phyloP scores from a whole-genome alignment of 768 basidiomycete genomes.

The Hericium coralloides region DNA sequence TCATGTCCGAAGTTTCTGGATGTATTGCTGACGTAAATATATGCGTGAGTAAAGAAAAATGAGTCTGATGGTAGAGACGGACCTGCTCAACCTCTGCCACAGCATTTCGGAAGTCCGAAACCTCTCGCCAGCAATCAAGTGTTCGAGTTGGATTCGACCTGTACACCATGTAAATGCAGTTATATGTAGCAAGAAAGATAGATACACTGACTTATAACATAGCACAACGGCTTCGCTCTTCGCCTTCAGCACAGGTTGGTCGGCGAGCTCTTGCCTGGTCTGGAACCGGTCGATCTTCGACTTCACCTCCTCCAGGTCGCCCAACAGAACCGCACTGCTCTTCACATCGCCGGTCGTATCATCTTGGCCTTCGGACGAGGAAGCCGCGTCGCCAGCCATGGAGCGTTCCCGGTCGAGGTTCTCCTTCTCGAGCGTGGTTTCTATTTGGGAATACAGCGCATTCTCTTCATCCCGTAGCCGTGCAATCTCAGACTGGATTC shows the following conservation, averaged over 20 bases:
- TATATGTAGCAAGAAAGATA: neutral
- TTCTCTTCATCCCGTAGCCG: slow-evolving; percentile 64
- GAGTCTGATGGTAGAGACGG: neutral
- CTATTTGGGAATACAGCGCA: slow-evolving; percentile 61
- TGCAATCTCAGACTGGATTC: slow-evolving; percentile 61
- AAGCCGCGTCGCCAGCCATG: slow-evolving; percentile 31
- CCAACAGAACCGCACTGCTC: slow-evolving; percentile 54
- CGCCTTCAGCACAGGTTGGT: slow-evolving; percentile 48
- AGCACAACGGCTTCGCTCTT: slow-evolving; percentile 49
- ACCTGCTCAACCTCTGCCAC: slow-evolving; percentile 67
- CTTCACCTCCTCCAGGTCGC: slow-evolving; percentile 69
- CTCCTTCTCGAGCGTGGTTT: slow-evolving; percentile 75
- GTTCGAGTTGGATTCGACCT: slow-evolving; percentile 40
- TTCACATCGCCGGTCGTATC: slow-evolving; percentile 33
- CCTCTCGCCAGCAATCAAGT: slow-evolving; percentile 70
- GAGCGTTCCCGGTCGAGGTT: slow-evolving; percentile 70
- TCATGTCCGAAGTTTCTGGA: slow-evolving; percentile 36
- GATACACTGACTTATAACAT: slow-evolving; percentile 61
- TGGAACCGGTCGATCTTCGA: slow-evolving; percentile 67
- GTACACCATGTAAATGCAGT: neutral
- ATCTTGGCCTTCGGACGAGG: slow-evolving; percentile 25
- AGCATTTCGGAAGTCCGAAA: slow-evolving; percentile 57
- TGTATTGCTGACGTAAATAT: slow-evolving; percentile 42
- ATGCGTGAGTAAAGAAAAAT: slow-evolving; percentile 2
- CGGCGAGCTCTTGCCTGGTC: slow-evolving; percentile 40